Base-by-base conservation (phyloP, 352 stramenopile genomes). In the Phytophthora sojae region DNA sequence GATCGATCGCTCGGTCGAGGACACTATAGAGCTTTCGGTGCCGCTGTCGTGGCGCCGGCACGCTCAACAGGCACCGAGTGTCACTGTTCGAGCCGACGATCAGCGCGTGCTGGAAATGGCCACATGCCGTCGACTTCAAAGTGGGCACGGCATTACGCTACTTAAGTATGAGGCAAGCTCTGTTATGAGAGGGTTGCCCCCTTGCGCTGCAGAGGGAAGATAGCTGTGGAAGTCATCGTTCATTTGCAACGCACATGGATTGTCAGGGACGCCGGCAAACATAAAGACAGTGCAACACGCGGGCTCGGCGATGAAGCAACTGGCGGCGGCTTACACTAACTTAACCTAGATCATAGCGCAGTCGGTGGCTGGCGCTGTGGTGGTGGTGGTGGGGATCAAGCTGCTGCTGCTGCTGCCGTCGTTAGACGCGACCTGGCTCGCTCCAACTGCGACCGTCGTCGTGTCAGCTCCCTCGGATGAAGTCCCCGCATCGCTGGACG, bases 201-300 rank as follows among this genome's bases (percentile, higher is more conserved):
- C 32, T 39, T 39, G 15, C 39, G 39, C 39, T 19, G 39, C 39
- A 47, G 21, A 52, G 37, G 37, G 23, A 39, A 51, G 63, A 69
- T 69, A 69, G 63, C 44, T 21, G 14, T 53, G 56, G 63, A 69
- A 58, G 9, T n/a, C 26, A 35, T 57, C 47, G 63, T 69, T 6
- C 45, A 58, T 58, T 69, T 64, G 63, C 54, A 69, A 69, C 44
- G 17, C 63, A 52, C 30, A 42, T 65, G 52, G 32, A 23, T 60
- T 61, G 17, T 44, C 19, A 57, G 11, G n/a, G 17, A 57, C 47
- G 23, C 29, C 21, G 21, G 21, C 6, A 30, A 56, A 57, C 29
- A 62, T 32, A 63, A 55, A 69, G 57, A 69, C 61, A 62, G n/a
- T 30, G 11, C 35, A 53, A 42, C 35, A 60, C 30, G 30, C 23